Percentiles rank a stretch among this genome's conserved stretches.
phyloP scores from a whole-genome alignment of 805 yeast species.

The Cyberlindnera mycetangii region DNA sequence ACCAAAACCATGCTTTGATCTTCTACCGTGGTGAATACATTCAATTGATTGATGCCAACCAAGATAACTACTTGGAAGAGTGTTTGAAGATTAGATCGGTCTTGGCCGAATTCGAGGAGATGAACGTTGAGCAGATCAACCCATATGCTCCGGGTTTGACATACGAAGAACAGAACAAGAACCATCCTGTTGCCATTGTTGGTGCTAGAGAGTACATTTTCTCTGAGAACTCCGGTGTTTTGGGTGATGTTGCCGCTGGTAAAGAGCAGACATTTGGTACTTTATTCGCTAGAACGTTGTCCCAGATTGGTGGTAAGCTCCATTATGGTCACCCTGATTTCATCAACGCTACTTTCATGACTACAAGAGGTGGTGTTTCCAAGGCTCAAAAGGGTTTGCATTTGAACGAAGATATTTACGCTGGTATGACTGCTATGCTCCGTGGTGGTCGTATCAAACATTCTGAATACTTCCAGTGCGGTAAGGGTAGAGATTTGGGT shows the following conservation, averaged over 20 bases:
- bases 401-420: constrained; percentile 84
- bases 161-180: constrained; percentile 46
- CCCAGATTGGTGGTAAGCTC: constrained; percentile 81
- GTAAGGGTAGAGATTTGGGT: constrained; percentile 88
- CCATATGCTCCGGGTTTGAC: constrained; percentile 74
- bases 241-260: constrained; percentile 90
- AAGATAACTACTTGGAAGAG: constrained; percentile 82
- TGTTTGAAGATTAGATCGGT: constrained; percentile 74
- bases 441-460: constrained; percentile 89
- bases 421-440: constrained; percentile 79
- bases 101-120: constrained; percentile 79
- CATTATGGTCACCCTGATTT: constrained; percentile 92
- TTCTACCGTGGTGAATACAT: constrained; percentile 84
- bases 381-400: constrained; percentile 86
- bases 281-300: constrained; percentile 75
- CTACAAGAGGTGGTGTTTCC: constrained; percentile 85
- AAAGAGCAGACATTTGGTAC: constrained; percentile 90
- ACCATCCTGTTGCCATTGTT: constrained; percentile 76
- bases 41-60: constrained; percentile 83
- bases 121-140: constrained; percentile 70
- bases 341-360: constrained; percentile 70
- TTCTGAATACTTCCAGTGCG: constrained; percentile 86
- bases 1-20: constrained; percentile 77
- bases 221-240: constrained; percentile 81
- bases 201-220: constrained; percentile 88